These are phyloP conservation scores for Teunomyces barrocoloradensis DNA, from an alignment of 805 yeast species.

Conservation along the genomic window DNA sequence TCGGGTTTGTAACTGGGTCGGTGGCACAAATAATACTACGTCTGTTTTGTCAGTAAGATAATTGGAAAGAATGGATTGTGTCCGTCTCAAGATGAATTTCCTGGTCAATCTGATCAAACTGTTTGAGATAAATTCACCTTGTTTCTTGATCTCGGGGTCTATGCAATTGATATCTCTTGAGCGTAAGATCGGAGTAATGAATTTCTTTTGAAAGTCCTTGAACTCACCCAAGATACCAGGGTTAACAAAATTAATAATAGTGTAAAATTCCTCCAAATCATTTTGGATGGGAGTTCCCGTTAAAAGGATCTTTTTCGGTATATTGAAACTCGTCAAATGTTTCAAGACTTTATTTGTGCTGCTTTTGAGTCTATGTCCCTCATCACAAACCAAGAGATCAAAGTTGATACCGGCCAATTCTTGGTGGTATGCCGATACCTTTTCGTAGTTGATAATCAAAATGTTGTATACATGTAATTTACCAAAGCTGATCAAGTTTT, in stretches of 20 bases:
- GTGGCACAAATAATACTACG: conserved; percentile 71
- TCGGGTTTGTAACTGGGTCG: conserved; percentile 58
- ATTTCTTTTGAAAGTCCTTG: conserved; percentile 56
- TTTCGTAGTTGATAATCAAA: conserved; percentile 84
- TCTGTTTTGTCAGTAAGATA: conserved; percentile 77
- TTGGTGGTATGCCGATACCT: conserved; percentile 52
- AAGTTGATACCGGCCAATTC: conserved; percentile 47
- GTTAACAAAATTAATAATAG: conserved; percentile 76
- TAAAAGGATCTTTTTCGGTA: conserved; percentile 58
- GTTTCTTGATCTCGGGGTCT: conserved; percentile 44
- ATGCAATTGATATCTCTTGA: conserved; percentile 64
- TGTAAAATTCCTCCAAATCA: conserved; percentile 79
- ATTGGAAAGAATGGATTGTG: conserved; percentile 52
- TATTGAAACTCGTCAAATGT: conserved; percentile 54
- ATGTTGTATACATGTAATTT: conserved; percentile 76
- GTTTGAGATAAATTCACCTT: conserved; percentile 62
- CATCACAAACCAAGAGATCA: conserved; percentile 87
- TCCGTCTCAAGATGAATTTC: conserved; percentile 69
- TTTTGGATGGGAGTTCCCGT: conserved; percentile 96
- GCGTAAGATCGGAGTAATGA: conserved; percentile 64
- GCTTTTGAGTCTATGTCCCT: conserved; percentile 88
- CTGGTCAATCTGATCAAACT: conserved; percentile 64
- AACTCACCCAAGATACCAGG: conserved; percentile 76
- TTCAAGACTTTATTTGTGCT: conserved; percentile 68
- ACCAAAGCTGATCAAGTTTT: conserved; percentile 58